A percentile compares a stretch with the other conserved stretches of the same genome.
Evolutionary conservation across 148 eudicot species (phyloP).

Genomic region (Pharnaceum exiguum): DNA sequence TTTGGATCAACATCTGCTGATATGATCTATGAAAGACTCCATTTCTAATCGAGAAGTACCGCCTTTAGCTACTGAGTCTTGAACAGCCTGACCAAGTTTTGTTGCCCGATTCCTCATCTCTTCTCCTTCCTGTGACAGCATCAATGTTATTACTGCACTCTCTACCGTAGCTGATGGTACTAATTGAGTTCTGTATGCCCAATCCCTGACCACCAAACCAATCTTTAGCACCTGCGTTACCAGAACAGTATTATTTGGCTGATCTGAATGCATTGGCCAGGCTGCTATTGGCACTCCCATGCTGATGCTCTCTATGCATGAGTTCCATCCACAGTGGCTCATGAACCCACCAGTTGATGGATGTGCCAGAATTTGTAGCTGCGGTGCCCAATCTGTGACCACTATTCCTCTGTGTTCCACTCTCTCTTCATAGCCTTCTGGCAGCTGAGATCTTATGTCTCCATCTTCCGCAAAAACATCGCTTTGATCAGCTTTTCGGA

Average conservation of each 20-base stretch:
- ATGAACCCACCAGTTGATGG: constrained; percentile 47
- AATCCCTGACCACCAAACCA: constrained; percentile 37
- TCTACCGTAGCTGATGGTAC: constrained; percentile 25
- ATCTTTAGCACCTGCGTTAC: constrained; percentile 32
- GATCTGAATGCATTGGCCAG: constrained; percentile 72
- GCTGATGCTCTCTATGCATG: constrained; percentile 56
- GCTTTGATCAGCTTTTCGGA: constrained; percentile 23
- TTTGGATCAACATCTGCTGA: constrained; percentile 32
- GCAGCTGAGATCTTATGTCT: constrained; percentile 20
- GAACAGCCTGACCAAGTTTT: constrained; percentile 25
- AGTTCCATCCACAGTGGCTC: constrained; percentile 75
- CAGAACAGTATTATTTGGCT: constrained; percentile 45
- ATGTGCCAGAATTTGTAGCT: constrained; percentile 53
- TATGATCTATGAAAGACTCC: constrained; percentile 49
- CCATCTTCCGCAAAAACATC: constrained; percentile 17
- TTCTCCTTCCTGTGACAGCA: constrained; percentile 41
- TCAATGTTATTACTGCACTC: constrained; percentile 30
- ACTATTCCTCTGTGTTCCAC: constrained; percentile 36
- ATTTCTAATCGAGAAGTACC: constrained; percentile 44
- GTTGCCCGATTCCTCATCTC: constrained; percentile 38
- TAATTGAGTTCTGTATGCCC: constrained; percentile 20
- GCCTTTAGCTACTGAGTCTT: constrained; percentile 34
- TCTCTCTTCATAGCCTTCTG: constrained; percentile 56
- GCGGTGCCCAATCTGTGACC: constrained; percentile 62
- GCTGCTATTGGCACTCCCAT: constrained; percentile 60